Conservation (phyloP, 2,329 filamentous ascomycete genomes). For the Colletotrichum falcatum region DNA sequence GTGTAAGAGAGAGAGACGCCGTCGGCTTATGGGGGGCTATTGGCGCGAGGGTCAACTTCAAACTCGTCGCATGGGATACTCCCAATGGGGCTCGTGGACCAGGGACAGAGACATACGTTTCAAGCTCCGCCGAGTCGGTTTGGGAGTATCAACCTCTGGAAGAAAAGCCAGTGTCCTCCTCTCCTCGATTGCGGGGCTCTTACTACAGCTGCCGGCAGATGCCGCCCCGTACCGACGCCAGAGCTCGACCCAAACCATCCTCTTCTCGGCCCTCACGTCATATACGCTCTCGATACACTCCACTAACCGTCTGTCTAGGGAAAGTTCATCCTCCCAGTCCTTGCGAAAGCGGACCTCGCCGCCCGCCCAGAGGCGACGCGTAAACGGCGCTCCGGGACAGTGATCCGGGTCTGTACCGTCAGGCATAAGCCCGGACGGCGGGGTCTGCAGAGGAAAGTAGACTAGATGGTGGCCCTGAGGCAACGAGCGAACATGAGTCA, state of each 20-base stretch:
- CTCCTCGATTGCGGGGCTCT: slow-evolving; percentile 56
- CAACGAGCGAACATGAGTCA: slow-evolving; percentile 48
- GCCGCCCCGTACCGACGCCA: slow-evolving; percentile 57
- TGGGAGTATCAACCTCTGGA: slow-evolving; percentile 46
- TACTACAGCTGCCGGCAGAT: background rate
- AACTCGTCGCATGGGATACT: background rate
- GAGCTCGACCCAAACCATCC: slow-evolving; percentile 63
- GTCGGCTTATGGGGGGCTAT: slow-evolving; percentile 49
- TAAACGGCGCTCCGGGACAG: slow-evolving; percentile 78
- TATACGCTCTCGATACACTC: slow-evolving; percentile 61
- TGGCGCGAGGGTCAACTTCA: slow-evolving; percentile 1
- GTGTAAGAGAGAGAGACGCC: slow-evolving; percentile 65
- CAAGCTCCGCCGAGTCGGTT: slow-evolving; percentile 43
- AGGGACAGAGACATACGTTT: slow-evolving; percentile 45
- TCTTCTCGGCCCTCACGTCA: slow-evolving; percentile 50
- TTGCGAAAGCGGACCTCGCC: slow-evolving; percentile 72
- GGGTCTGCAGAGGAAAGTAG: slow-evolving; percentile 83
- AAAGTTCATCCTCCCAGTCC: slow-evolving; percentile 48
- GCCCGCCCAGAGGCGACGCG: slow-evolving; percentile 89
- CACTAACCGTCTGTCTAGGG: slow-evolving; percentile 54
- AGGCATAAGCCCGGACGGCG: slow-evolving; percentile 71
- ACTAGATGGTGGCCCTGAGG: slow-evolving; percentile 83
- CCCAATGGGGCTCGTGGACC: background rate
- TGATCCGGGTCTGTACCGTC: slow-evolving; percentile 90
- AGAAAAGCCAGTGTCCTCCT: slow-evolving; percentile 66